Evolutionary conservation across 352 stramenopile genomes (phyloP), one percentile per base, ranked within the genome.

Genomic region (Globisporangium solare): DNA sequence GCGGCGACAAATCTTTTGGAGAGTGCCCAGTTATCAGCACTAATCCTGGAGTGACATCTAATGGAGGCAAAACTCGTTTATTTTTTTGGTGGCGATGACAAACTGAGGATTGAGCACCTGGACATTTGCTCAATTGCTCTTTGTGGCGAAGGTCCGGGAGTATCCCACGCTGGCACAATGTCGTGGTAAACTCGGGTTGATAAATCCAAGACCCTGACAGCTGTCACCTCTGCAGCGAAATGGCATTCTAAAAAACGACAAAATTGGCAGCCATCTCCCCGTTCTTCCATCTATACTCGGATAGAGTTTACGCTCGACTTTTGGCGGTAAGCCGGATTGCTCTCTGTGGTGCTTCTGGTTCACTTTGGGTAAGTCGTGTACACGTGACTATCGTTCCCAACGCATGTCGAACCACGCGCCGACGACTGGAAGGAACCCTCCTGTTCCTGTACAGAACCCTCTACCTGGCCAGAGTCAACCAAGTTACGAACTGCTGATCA

Each of bases 241-340:
- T 27, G 24, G 5, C 24, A 5, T 27, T 27, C 24, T 27, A 27
- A 27, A 5, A 27, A 27, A 5, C 24, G 24, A 27, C 5, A 27
- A 27, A 2, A 27, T 27, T 27, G 24, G 24, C 11, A 27, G 24
- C 5, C 24, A 27, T 27, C 51, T 13, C 57, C 86, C 20, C 62
- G 74, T 27, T 27, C 5, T 5, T 27, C 5, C 5, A 27, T 27
- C 24, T 27, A 27, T 27, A 27, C 37, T 42, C 17, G 5, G 3
- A 43, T 43, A 13, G n/a, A 13, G 39, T 17, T 13, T 43, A 3
- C 39, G 12, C 39, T 43, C 39, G 10, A n/a, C 39, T 43, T 11
- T 10, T 43, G 39, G 39, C 10, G 10, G 17, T 13, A 43, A 18
- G 39, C 18, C 17, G 10, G 39, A 3, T 3, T 43, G 13, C 17